Conservation (phyloP, 1,139 yeast species). For the Geotrichum fermentans region DNA sequence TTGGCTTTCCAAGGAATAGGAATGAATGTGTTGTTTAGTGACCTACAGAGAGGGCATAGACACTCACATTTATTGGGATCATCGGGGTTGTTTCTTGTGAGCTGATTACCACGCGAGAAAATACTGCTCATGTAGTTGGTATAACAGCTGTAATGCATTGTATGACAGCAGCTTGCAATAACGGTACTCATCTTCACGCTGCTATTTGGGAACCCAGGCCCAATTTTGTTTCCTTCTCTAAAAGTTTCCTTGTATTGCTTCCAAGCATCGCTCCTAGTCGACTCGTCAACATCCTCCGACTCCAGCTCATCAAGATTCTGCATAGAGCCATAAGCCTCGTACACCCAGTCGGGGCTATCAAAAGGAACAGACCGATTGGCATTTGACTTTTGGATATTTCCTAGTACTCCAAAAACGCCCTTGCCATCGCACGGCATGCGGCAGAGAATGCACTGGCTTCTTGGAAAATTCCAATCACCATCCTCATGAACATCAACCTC, state of each 20-base stretch:
- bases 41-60: constrained; percentile 86
- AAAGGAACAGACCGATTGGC: constrained; percentile 63
- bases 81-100: constrained; percentile 79
- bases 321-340: constrained; percentile 56
- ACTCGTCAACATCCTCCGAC: constrained; percentile 30
- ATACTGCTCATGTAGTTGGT: constrained; percentile 54
- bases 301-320: constrained; percentile 45
- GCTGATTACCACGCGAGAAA: constrained; percentile 56
- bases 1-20: constrained; percentile 56
- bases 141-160: constrained; percentile 82
- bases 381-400: constrained; percentile 55
- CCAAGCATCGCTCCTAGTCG: constrained; percentile 36
- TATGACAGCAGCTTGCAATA: constrained; percentile 87
- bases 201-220: constrained; percentile 62
- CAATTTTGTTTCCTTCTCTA: constrained; percentile 47
- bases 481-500: constrained; percentile 39
- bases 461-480: constrained; percentile 66
- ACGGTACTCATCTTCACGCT: constrained; percentile 44
- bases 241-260: constrained; percentile 37
- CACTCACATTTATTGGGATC: constrained; percentile 66
- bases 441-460: constrained; percentile 79
- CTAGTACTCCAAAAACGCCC: constrained; percentile 72
- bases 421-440: constrained; percentile 70
- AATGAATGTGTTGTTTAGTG: constrained; percentile 74
- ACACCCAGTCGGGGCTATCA: constrained; percentile 59